Conservation (phyloP, 2,329 filamentous ascomycete genomes). For the Escovopsis weberi region DNA sequence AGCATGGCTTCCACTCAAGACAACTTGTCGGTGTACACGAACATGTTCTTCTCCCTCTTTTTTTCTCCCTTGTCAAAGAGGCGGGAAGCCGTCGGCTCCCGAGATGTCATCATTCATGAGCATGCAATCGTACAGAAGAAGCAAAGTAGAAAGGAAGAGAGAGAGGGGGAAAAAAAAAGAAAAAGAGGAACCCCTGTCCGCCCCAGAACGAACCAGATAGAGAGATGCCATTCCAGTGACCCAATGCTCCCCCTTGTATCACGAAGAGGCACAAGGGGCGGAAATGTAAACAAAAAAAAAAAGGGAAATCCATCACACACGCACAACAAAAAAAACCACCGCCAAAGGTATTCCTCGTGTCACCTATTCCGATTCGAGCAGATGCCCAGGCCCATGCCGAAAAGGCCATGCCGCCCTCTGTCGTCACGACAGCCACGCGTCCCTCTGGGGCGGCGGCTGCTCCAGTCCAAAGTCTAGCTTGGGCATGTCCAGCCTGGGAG, state of each 20-base stretch:
- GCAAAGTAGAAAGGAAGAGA: slow-evolving; percentile 6
- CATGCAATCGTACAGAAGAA: slow-evolving; percentile 19
- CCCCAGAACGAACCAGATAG: not conserved
- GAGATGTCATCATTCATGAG: slow-evolving; percentile 25
- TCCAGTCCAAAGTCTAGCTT: slow-evolving; percentile 36
- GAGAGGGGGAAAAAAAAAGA: slow-evolving; percentile 9
- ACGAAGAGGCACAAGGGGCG: not conserved
- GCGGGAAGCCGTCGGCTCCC: slow-evolving; percentile 5
- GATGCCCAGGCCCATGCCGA: not conserved
- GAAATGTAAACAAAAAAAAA: not conserved
- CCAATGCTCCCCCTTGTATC: slow-evolving; percentile 1
- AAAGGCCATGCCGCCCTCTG: not conserved
- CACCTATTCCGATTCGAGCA: slow-evolving; percentile 1
- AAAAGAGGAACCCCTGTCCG: not conserved
- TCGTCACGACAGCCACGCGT: slow-evolving; percentile 16
- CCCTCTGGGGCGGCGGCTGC: slow-evolving; percentile 15
- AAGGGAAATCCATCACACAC: slow-evolving; percentile 3
- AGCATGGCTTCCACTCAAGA: no score
- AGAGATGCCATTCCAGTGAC: slow-evolving; percentile 2
- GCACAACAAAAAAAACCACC: not conserved
- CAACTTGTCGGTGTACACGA: not conserved
- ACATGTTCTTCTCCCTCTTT: not conserved
- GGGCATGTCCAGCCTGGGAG: slow-evolving; percentile 48
- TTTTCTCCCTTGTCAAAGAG: not conserved
- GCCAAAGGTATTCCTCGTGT: not conserved